A percentile compares a stretch with the other conserved stretches of the same genome.
These are phyloP conservation scores for Phaeosphaeria sp. DNA, from an alignment of 2,329 filamentous ascomycete species.

Conservation along the genomic window DNA sequence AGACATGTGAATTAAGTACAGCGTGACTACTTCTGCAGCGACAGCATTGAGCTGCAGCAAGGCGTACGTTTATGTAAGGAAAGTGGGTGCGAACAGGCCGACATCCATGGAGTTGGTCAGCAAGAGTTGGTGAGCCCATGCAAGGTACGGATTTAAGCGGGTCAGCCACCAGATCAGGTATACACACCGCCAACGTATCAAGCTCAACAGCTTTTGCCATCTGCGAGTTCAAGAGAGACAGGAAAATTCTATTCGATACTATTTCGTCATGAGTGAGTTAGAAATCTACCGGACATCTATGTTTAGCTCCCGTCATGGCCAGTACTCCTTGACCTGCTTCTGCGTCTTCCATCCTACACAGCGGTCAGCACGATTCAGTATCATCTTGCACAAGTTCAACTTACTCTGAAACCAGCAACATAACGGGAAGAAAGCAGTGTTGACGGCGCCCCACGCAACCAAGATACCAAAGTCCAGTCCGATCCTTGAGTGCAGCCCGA, in stretches of 20 bases:
- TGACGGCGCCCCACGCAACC: conserved; percentile 64
- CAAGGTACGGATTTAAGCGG: background rate
- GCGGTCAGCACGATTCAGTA: background rate
- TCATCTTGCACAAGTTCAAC: conserved; percentile 9
- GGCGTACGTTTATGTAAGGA: background rate
- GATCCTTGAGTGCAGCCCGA: conserved; percentile 65
- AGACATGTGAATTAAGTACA: background rate
- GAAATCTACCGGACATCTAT: no score
- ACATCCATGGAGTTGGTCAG: background rate
- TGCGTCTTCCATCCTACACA: conserved; percentile 25
- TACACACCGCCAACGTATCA: no score
- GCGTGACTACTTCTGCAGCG: background rate
- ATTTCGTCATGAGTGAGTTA: no score
- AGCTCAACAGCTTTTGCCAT: no score
- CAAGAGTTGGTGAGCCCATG: background rate
- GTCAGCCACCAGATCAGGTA: background rate
- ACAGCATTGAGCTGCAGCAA: background rate
- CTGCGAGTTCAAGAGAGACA: no score
- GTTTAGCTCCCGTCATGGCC: background rate
- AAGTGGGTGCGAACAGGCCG: background rate
- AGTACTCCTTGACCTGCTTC: conserved; percentile 19
- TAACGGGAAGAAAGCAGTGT: conserved; percentile 61
- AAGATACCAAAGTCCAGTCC: conserved; percentile 68
- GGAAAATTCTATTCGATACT: no score
- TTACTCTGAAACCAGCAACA: conserved; percentile 49